Base-by-base conservation (phyloP, 306 rosid species). In the Vicia sativa region DNA sequence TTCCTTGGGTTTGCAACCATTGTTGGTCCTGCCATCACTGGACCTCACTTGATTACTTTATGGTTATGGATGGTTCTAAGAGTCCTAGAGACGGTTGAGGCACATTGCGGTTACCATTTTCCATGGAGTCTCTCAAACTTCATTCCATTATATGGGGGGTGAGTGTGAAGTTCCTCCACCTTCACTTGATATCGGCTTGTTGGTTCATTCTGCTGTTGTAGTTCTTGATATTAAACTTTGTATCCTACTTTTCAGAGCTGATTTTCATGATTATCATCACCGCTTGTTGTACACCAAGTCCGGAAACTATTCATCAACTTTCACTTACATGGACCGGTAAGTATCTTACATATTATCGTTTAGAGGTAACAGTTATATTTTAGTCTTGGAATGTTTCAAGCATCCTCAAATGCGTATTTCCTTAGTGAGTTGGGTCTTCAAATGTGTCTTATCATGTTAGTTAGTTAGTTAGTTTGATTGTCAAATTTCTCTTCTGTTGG, bases 1-100 rank as follows among this genome's bases (percentile, higher is more conserved):
- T 92, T 92, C 77, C 98, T 92, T 80, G 98, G 98, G 38, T 87
- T 92, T 83, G 96, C 98, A 58, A 90, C 98, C 68, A 80, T 92
- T 50, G 25, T 85, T 44, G 98, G 98, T 83, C 96, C 98, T 78
- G 98, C 98, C 46, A 79, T 92, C 62, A 92, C 98, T 26, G 98
- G 98, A 44, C 98, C 98, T 31, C 98, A 92, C 82, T 83, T 92
- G 79, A 57, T 92, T 12, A 92, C 98, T 34, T 82, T 92, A 2
- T 92, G 98, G 98, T 80, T 89, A 79, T 92, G 98, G 98, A 86
- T 89, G 96, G 86, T 80, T 49, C 80, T 92, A 67, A 86, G 98
- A 83, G 96, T 92, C 74, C 79, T 92, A 18, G 98, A 92, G 85
- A 92, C 98, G 11, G 96, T 89, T 29, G 98, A 92, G 88, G 98